Evolutionary conservation across 176 grass and related monocot species (phyloP).

Genomic region (barley (Hordeum vulgare)): MorexV3_pseudomolecules_assembly NC_058520.1:518102482-518102981

Average conservation of each 20-base stretch:
- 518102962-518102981: conserved; percentile 86
- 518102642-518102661: neutral
- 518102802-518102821: conserved; percentile 63
- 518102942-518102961: conserved; percentile 79
- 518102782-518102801: conserved; percentile 52
- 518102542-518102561: neutral
- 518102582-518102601: neutral
- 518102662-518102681: neutral
- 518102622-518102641: neutral
- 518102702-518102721: conserved; percentile 11
- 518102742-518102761: conserved; percentile 28
- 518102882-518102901: conserved; percentile 94
- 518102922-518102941: conserved; percentile 44
- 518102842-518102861: conserved; percentile 44
- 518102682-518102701: neutral
- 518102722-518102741: neutral
- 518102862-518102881: conserved; percentile 58
- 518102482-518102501: neutral
- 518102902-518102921: conserved; percentile 28
- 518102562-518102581: neutral
- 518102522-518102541: neutral
- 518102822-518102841: conserved; percentile 83
- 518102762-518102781: conserved; percentile 59
- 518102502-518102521: neutral
- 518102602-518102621: neutral